A percentile compares a stretch with the other conserved stretches of the same genome.
phyloP scores from a whole-genome alignment of 306 rosid species.

The Luffa aegyptiaca region DNA sequence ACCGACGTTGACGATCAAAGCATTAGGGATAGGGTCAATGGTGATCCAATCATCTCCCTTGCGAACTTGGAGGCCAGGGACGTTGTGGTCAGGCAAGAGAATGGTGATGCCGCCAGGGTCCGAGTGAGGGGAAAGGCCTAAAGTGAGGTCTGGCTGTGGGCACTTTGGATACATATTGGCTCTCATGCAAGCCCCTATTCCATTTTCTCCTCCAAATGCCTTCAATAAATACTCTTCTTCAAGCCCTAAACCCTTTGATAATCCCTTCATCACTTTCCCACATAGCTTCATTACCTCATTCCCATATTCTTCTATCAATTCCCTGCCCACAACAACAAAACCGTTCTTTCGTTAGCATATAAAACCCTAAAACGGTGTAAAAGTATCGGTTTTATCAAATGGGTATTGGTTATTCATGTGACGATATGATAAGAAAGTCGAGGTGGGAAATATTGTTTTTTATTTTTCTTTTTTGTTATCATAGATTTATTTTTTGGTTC shows the following conservation, averaged over 20 bases:
- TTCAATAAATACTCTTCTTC: conserved; percentile 40
- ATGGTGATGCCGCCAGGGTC: conserved; percentile 97
- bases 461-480: too few species aligned
- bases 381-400: too few species aligned
- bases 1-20: conserved; percentile 74
- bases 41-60: conserved; percentile 52
- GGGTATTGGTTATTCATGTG: not conserved
- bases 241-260: conserved; percentile 60
- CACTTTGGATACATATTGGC: conserved; percentile 75
- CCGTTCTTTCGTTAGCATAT: not conserved
- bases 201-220: conserved; percentile 64
- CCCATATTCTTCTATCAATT: conserved; percentile 51
- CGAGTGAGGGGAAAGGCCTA: conserved; percentile 83
- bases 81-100: conserved; percentile 72
- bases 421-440: not conserved
- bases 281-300: conserved; percentile 56
- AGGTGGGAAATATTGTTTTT: too few species aligned
- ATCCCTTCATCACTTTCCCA: conserved; percentile 35
- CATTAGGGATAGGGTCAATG: conserved; percentile 54
- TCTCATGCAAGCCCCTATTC: conserved; percentile 65
- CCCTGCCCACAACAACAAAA: conserved; percentile 11
- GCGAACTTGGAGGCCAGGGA: conserved; percentile 78
- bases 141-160: conserved; percentile 85
- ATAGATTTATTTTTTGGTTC: too few species aligned
- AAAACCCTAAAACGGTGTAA: not conserved